A percentile compares a stretch with the other conserved stretches of the same genome.
Conservation (phyloP, 2,329 filamentous ascomycete species). For the Clarireedia hainanense region DNA sequence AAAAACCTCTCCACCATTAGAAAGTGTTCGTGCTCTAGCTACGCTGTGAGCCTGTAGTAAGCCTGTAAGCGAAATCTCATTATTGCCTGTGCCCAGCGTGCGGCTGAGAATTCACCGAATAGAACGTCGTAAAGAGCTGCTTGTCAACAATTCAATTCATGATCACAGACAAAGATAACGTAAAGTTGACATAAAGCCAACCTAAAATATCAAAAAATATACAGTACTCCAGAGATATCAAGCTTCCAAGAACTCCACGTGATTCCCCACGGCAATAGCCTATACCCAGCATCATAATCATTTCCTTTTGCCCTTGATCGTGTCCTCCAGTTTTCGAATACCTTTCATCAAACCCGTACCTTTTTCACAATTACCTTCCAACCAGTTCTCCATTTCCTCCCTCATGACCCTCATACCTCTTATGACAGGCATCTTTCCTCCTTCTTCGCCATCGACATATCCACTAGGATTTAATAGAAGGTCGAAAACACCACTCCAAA, state of each 20-base stretch:
- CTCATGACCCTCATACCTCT: conserved; percentile 61
- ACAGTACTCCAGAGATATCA: not conserved
- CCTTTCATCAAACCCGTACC: conserved; percentile 66
- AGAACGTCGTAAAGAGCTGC: not conserved
- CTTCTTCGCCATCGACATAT: conserved; percentile 58
- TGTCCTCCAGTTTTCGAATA: conserved; percentile 52
- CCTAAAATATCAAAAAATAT: too few relatives aligned
- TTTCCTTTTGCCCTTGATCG: conserved; percentile 19
- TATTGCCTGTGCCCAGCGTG: too few relatives aligned
- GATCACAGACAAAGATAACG: not conserved
- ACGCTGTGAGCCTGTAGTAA: not conserved
- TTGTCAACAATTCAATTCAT: not conserved
- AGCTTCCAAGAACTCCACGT: not conserved
- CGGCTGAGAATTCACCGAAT: not conserved
- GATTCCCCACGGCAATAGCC: not conserved
- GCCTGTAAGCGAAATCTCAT: not conserved
- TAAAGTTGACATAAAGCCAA: not conserved
- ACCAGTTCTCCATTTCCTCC: conserved; percentile 76
- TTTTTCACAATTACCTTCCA: conserved; percentile 74
- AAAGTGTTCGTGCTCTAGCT: not conserved
- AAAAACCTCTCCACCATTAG: not conserved
- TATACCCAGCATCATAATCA: conserved; percentile 1
- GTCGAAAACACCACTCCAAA: conserved; percentile 80
- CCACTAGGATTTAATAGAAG: conserved; percentile 74
- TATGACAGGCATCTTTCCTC: conserved; percentile 62